These are phyloP conservation scores for Rhodotorula sp. DNA, from an alignment of 1,284 basidiomycete genomes.

Conservation along the genomic window DNA sequence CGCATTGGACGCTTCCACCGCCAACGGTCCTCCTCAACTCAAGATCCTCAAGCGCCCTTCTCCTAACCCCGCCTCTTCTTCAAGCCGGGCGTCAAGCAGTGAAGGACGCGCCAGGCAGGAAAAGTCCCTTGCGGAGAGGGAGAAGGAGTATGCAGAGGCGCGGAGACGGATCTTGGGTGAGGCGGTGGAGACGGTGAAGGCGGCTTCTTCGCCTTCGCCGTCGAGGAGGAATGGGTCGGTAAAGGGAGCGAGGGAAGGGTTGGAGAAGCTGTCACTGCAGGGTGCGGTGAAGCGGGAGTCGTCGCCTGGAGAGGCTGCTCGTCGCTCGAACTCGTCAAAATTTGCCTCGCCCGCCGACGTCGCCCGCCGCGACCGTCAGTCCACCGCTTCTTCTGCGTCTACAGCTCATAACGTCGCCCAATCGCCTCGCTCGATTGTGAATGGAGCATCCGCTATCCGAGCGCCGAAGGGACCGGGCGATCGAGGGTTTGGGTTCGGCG, in stretches of 20 bases:
- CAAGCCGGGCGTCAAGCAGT: not conserved
- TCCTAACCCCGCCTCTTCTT: not conserved
- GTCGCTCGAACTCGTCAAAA: not conserved
- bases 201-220: too few relatives aligned
- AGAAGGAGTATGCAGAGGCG: constrained; percentile 30
- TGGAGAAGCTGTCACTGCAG: not conserved
- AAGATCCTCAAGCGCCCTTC: constrained; percentile 33
- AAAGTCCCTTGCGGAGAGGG: constrained; percentile 24
- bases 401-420: not conserved
- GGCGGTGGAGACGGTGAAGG: not conserved
- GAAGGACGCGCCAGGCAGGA: not conserved
- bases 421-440: too few relatives aligned
- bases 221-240: not conserved
- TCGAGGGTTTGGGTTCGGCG: too few relatives aligned
- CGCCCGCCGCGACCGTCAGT: too few relatives aligned
- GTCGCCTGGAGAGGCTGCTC: not conserved
- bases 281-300: not conserved
- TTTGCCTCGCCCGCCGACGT: not conserved
- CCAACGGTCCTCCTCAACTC: constrained; percentile 27
- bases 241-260: not conserved
- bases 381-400: not conserved
- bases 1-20: constrained; percentile 7
- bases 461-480: too few relatives aligned
- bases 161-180: constrained; percentile 30
- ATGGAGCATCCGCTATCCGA: too few relatives aligned